A percentile compares a stretch with the other conserved stretches of the same genome.
These are phyloP conservation scores for Mycena albidolilacea DNA, from an alignment of 768 basidiomycete species.

Conservation along the genomic window DNA sequence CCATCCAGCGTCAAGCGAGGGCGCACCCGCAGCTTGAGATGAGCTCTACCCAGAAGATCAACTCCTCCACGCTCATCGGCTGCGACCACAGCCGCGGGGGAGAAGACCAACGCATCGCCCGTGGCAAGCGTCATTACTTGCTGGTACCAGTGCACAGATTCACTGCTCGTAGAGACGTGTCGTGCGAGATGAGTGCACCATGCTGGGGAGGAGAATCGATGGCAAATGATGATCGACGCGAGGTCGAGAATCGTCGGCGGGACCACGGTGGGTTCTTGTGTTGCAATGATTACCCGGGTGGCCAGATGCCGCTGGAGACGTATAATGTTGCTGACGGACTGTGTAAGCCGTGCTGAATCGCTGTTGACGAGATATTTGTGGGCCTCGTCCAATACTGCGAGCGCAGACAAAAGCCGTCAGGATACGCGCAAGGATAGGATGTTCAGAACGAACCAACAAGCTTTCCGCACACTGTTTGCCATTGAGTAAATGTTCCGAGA, in stretches of 20 bases:
- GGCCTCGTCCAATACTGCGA: slow-evolving; percentile 63
- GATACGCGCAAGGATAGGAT: neutral
- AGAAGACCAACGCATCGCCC: slow-evolving; percentile 36
- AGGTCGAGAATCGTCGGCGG: neutral
- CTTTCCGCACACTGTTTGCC: slow-evolving; percentile 34
- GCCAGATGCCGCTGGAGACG: neutral
- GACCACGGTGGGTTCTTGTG: neutral
- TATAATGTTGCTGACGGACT: neutral
- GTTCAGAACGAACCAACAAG: slow-evolving; percentile 29
- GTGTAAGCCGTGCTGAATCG: slow-evolving; percentile 51
- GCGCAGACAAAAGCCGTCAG: neutral
- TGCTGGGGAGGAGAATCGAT: neutral
- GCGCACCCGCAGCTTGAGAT: slow-evolving; percentile 11
- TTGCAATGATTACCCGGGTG: neutral
- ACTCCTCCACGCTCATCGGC: slow-evolving; percentile 21
- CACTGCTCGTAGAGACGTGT: neutral
- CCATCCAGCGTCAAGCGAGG: slow-evolving; percentile 10
- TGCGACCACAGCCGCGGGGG: slow-evolving; percentile 24
- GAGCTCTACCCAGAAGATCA: neutral
- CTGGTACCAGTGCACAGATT: neutral
- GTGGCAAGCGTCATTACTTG: slow-evolving; percentile 34
- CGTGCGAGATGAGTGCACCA: neutral
- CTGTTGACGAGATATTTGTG: slow-evolving; percentile 64
- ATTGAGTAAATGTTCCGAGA: slow-evolving; percentile 33
- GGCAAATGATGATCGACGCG: neutral